Evolutionary conservation across 179 eudicot species (phyloP), one percentile per base, ranked within the genome.

Genomic region (Nepenthes alata): DNA sequence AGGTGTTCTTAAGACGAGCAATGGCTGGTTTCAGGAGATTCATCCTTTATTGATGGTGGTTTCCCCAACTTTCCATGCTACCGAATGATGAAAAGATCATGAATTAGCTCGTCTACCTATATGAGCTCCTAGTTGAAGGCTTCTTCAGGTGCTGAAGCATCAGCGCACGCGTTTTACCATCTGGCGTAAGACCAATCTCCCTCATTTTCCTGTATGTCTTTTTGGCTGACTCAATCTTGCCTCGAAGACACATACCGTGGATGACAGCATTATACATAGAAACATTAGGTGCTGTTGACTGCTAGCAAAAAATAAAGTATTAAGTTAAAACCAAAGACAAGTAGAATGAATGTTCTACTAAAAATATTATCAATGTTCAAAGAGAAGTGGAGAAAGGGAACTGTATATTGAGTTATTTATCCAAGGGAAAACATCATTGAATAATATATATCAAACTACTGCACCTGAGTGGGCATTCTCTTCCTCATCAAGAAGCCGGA

Each of bases 151-250:
- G 75, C 66, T 86, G 96, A 74, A 91, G 85, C 95, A 91, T 86
- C 71, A 91, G 41, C 35, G 90, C 96, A 59, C 96, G 80, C 35
- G 95, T 93, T 74, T 89, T 93, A 48, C 93, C 94, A 75, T 89
- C 95, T 48, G 94, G 83, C 72, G 71, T 75, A 48, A 89, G 85
- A 59, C 81, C 81, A 51, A 61, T 63, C 58, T 74, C 82, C 35
- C 70, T 80, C 97, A 93, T 86, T 77, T 79, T 78, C 60, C 16
- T 11, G 72, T 93, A 93, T 58, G 87, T 66, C 65, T 73, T 79
- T 60, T 73, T 81, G 55, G 95, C 98, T 66, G 81, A 70, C 37
- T 73, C 76, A 48, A 53, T 60, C 67, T 76, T 75, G 55, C 86
- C 78, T 81, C 67, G 77, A 59, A 89, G 79, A 59, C 89, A 89